A percentile compares a stretch with the other conserved stretches of the same genome.
Evolutionary conservation across 768 basidiomycete species (phyloP).

Genomic region (Tephrocybe sp.): DNA sequence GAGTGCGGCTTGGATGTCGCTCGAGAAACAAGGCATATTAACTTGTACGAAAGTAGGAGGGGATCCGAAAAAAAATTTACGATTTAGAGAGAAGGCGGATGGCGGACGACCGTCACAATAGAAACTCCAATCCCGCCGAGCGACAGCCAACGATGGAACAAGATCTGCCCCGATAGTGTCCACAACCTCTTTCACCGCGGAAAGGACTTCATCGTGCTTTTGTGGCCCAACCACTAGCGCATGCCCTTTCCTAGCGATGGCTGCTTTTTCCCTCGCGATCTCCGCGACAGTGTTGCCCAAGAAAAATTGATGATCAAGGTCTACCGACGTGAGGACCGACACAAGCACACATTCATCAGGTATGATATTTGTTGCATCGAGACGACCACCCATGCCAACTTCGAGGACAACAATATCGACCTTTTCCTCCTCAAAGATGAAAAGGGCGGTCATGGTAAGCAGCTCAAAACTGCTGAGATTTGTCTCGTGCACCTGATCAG

Average conservation of each 20-base stretch:
- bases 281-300: conserved; percentile 71
- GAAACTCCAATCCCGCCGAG: conserved; percentile 32
- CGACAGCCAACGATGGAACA: conserved; percentile 34
- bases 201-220: conserved; percentile 45
- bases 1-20: conserved; percentile 47
- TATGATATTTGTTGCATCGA: conserved; percentile 93
- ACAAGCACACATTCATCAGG: conserved; percentile 65
- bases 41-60: conserved; percentile 41
- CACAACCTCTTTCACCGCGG: conserved; percentile 42
- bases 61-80: conserved; percentile 33
- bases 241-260: conserved; percentile 63
- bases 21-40: conserved; percentile 40
- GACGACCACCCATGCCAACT: conserved; percentile 90
- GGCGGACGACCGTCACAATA: conserved; percentile 30
- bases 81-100: conserved; percentile 22
- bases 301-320: conserved; percentile 91
- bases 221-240: conserved; percentile 71
- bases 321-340: conserved; percentile 83
- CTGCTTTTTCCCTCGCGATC: conserved; percentile 83
- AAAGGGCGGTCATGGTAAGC: conserved; percentile 77
- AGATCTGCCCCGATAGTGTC: conserved; percentile 39
- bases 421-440: conserved; percentile 63
- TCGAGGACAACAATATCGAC: conserved; percentile 87
- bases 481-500: conserved; percentile 41
- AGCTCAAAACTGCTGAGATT: conserved; percentile 78